A percentile compares a stretch with the other conserved stretches of the same genome.
These are phyloP conservation scores for Vitis amurensis DNA, from an alignment of 164 flowering plant genomes.

Conservation along the genomic window DNA sequence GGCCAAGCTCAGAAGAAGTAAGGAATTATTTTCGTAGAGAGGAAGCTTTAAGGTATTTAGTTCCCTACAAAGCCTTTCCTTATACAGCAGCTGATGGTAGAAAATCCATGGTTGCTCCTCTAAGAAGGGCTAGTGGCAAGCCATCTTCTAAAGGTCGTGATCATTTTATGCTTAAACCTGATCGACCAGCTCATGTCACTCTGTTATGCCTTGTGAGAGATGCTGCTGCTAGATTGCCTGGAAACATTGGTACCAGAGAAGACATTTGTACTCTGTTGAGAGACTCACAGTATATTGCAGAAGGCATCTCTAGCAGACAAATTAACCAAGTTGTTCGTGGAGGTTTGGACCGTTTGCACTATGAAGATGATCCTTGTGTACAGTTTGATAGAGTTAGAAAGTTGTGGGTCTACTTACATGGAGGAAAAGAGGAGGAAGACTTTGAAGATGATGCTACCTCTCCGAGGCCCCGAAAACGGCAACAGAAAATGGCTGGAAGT, in stretches of 20 bases:
- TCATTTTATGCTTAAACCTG: constrained; percentile 89
- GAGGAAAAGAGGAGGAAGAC: constrained; percentile 97
- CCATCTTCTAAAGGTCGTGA: constrained; percentile 95
- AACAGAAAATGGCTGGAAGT: constrained; percentile 64
- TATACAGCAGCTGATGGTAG: constrained; percentile 96
- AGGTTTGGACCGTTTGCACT: constrained; percentile 94
- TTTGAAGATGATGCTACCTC: constrained; percentile 98
- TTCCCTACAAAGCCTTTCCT: constrained; percentile 93
- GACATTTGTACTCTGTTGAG: constrained; percentile 94
- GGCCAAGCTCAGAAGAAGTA: constrained; percentile 88
- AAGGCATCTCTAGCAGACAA: constrained; percentile 85
- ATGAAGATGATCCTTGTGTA: constrained; percentile 98
- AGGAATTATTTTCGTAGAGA: constrained; percentile 81
- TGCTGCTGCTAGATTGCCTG: constrained; percentile 97
- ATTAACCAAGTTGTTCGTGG: constrained; percentile 96
- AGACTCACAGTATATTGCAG: constrained; percentile 94
- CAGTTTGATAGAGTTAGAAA: constrained; percentile 86
- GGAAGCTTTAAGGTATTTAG: constrained; percentile 78
- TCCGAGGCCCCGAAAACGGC: constrained; percentile 96
- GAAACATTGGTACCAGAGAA: constrained; percentile 97
- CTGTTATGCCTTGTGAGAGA: constrained; percentile 96
- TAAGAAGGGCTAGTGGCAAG: constrained; percentile 96
- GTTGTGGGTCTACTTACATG: constrained; percentile 93
- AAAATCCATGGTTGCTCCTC: constrained; percentile 92
- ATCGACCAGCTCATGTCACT: constrained; percentile 95